These are phyloP conservation scores for Hawksworthiomyces lignivorus DNA, from an alignment of 2,329 filamentous ascomycete genomes.

Conservation along the genomic window DNA sequence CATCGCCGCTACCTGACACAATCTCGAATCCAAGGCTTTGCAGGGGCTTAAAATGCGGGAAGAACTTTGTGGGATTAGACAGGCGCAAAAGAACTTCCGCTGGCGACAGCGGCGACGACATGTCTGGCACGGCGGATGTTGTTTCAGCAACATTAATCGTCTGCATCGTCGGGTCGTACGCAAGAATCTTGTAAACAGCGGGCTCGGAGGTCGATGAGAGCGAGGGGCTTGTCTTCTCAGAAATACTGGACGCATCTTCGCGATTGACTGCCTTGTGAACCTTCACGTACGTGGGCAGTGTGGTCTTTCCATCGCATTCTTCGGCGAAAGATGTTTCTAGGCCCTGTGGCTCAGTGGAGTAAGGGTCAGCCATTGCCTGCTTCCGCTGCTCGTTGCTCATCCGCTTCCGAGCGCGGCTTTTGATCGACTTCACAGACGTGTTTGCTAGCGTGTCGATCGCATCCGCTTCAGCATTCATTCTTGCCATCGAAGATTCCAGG, in stretches of 20 bases:
- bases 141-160: conserved; percentile 53
- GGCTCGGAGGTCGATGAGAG: neutral
- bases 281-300: conserved; percentile 29
- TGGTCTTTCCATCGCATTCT: conserved; percentile 30
- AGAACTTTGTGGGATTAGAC: conserved; percentile 56
- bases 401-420: conserved; percentile 4
- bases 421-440: conserved; percentile 16
- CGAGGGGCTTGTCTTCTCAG: neutral
- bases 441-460: conserved; percentile 21
- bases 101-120: conserved; percentile 44
- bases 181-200: conserved; percentile 55
- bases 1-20: conserved; percentile 52
- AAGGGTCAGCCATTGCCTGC: conserved; percentile 17
- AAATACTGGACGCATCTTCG: neutral
- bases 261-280: conserved; percentile 7
- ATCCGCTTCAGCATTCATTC: conserved; percentile 22
- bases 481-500: conserved; percentile 24
- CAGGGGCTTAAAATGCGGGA: conserved; percentile 53
- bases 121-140: conserved; percentile 43
- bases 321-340: conserved; percentile 39
- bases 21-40: conserved; percentile 59
- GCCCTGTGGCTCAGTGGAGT: conserved; percentile 39
- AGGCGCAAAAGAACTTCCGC: conserved; percentile 53
- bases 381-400: conserved; percentile 6
- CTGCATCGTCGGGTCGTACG: conserved; percentile 54